Evolutionary conservation across 306 rosid species (phyloP).

Genomic region (Styphnolobium japonicum): DNA sequence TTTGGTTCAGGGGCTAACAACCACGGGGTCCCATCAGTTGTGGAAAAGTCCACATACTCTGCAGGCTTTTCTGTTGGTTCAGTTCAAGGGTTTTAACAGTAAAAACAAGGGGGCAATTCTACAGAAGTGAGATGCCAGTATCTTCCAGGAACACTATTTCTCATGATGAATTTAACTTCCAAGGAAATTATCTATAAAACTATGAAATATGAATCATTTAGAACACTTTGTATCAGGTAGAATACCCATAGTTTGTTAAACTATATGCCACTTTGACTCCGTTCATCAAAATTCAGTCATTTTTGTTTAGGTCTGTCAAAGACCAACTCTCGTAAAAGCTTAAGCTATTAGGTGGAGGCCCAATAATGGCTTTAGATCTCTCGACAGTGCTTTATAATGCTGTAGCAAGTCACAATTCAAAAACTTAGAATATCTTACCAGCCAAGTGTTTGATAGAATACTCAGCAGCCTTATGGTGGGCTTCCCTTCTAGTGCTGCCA

Average conservation of each 20-base stretch:
- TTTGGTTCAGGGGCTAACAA: neutral
- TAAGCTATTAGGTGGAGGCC: neutral
- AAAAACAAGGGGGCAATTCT: neutral
- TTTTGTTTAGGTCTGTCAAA: neutral
- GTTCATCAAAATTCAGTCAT: neutral
- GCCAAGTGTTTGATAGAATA: slow-evolving; percentile 84
- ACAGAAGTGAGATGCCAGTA: too few species aligned
- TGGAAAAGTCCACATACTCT: neutral
- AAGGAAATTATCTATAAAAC: neutral
- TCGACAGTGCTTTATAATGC: neutral
- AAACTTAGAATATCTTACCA: slow-evolving; percentile 42
- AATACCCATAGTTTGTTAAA: neutral
- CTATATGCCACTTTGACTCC: neutral
- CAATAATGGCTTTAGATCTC: neutral
- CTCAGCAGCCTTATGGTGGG: slow-evolving; percentile 83
- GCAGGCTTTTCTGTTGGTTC: neutral
- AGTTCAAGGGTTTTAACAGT: neutral
- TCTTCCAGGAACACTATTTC: neutral
- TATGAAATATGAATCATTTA: neutral
- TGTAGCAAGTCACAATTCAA: slow-evolving; percentile 15
- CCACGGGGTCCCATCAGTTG: neutral
- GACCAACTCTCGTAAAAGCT: neutral
- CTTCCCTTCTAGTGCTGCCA: slow-evolving; percentile 89
- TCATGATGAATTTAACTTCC: neutral
- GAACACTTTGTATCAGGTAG: neutral